Evolutionary conservation across 2,329 filamentous ascomycete genomes (phyloP).

Genomic region (Colletotrichum brevisporum): DNA sequence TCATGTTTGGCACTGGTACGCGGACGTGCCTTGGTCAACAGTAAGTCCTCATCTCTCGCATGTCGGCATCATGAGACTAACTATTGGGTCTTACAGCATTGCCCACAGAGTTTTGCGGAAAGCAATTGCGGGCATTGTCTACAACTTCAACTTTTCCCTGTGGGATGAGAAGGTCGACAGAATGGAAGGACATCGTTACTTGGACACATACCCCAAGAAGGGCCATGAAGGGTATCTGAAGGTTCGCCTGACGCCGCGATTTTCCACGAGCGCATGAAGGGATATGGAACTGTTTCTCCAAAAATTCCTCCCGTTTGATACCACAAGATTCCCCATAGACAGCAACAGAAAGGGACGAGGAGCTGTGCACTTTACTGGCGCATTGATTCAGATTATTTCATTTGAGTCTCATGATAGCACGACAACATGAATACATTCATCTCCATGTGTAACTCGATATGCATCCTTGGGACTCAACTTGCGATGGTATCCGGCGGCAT

Average conservation of each 20-base stretch:
- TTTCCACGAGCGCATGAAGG: constrained; percentile 18
- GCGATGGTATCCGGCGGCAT: constrained; percentile 19
- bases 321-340: constrained; percentile 14
- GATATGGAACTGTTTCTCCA: not conserved
- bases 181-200: constrained; percentile 26
- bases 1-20: constrained; percentile 40
- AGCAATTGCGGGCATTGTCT: constrained; percentile 33
- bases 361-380: not conserved
- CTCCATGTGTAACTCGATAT: no score
- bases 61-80: not conserved
- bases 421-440: no score
- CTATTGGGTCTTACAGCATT: constrained; percentile 13
- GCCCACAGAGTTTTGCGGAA: constrained; percentile 41
- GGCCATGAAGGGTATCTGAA: constrained; percentile 37
- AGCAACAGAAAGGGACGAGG: not conserved
- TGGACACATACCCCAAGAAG: constrained; percentile 38
- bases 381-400: not conserved
- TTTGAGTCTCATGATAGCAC: no score
- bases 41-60: constrained; percentile 10
- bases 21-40: constrained; percentile 42
- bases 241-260: constrained; percentile 26
- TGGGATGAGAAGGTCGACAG: constrained; percentile 30
- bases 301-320: not conserved
- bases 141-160: constrained; percentile 41
- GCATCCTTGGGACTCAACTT: not conserved